Evolutionary conservation across 2,329 filamentous ascomycete species (phyloP), one percentile per base, ranked within the genome.

Genomic region (Zymoseptoria ardabiliae): DNA sequence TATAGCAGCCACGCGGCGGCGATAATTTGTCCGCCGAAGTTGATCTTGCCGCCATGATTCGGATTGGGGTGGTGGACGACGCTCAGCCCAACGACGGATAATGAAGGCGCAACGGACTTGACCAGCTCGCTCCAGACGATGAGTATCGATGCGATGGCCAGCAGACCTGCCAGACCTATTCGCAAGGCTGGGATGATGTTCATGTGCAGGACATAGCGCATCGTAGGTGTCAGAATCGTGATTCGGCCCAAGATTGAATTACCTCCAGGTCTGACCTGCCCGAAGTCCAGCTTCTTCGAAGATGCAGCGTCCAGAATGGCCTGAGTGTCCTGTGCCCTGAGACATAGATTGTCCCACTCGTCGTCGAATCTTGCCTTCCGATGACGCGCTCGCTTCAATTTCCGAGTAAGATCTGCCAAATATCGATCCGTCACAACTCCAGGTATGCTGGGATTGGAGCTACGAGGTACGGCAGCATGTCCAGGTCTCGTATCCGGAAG

Each of bases 101-200:
- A 79, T 30, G 85, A 83, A 0, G 90, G 88, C 21, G 89, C 84
- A 54, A 90, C 82, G n/a, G 86, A 85, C 72, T 94, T 95, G 74
- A 96, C 85, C 58, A 96, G 77, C 78, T 99, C 94, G 0, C 92
- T 96, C 91, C 92, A 97, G 55, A 97, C 82, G 61, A 99, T 88
- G 66, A 86, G 89, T 54, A 85, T 79, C 0, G 94, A 97, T 1
- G 91, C 91, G 0, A 88, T 71, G 0, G 87, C 82, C 21, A 95
- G 81, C 58, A 94, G 69, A 1, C 77, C 76, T n/a, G 89, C 91
- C 4, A 89, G 73, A 7, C 78, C 71, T 52, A 91, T 78, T 54
- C 86, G 85, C 0, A 85, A 65, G 55, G 82, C 83, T 0, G 94
- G 94, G 28, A 94, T 75, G 21, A 92, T 64, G 67, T 90, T 83